Evolutionary conservation across 768 basidiomycete species (phyloP).

Genomic region (Lentinus brumalis): DNA sequence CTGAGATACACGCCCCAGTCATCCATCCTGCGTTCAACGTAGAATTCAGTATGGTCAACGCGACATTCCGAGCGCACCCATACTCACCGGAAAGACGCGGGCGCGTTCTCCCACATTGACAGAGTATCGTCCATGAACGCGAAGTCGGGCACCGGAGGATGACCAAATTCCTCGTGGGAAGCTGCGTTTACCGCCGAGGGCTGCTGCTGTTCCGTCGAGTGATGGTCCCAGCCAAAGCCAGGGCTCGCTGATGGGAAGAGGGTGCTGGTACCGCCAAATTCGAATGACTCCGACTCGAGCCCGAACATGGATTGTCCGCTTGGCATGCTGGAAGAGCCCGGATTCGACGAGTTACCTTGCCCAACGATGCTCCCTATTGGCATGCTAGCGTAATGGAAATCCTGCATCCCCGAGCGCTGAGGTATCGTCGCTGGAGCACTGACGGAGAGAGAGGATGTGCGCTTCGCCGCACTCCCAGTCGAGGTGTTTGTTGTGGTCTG

Average conservation of each 20-base stretch:
- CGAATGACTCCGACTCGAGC: background rate
- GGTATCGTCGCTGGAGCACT: too few species aligned
- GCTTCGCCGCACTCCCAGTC: too few species aligned
- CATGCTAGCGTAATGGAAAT: background rate
- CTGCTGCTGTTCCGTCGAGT: too few species aligned
- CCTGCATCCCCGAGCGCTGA: too few species aligned
- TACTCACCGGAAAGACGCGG: conserved; percentile 58
- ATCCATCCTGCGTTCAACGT: background rate
- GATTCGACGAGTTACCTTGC: background rate
- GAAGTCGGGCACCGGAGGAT: conserved; percentile 3
- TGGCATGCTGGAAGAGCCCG: background rate
- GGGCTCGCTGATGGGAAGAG: background rate
- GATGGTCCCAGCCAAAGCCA: too few species aligned
- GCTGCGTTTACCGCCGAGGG: background rate
- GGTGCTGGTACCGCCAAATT: too few species aligned
- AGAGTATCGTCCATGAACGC: conserved; percentile 44
- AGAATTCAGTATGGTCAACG: background rate
- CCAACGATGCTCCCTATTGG: background rate
- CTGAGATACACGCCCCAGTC: conserved; percentile 16
- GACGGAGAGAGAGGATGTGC: too few species aligned
- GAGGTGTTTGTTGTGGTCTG: too few species aligned
- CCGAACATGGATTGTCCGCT: background rate
- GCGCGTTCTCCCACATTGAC: conserved; percentile 64
- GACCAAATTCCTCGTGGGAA: background rate
- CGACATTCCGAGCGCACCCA: background rate